phyloP scores from a whole-genome alignment of 371 early-diverging fungal species.

The Parasitella parasitica region DNA sequence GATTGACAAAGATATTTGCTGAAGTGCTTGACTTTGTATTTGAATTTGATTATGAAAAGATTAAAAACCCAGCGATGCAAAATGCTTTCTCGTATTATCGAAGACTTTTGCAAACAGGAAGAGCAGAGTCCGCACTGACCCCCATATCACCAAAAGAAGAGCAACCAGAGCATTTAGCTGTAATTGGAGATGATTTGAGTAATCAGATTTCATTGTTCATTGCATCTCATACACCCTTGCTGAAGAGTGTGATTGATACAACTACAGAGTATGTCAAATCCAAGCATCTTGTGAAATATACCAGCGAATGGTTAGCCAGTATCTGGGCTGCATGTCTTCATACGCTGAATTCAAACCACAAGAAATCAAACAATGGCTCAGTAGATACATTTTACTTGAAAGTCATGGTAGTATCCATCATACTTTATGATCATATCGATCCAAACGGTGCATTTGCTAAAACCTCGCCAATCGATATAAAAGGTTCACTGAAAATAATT shows the following conservation, averaged over 20 bases:
- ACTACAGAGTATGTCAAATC: conserved; percentile 57
- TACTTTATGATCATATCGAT: conserved; percentile 90
- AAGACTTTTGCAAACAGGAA: conserved; percentile 80
- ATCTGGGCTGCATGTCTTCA: conserved; percentile 73
- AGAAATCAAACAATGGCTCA: conserved; percentile 30
- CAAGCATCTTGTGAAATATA: conserved; percentile 44
- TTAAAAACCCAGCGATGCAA: conserved; percentile 88
- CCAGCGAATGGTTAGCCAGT: conserved; percentile 66
- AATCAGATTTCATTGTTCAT: conserved; percentile 94
- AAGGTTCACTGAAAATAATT: conserved; percentile 72
- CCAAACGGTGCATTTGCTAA: conserved; percentile 79
- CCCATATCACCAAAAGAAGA: conserved; percentile 4
- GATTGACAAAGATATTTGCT: conserved; percentile 77
- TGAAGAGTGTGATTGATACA: conserved; percentile 83
- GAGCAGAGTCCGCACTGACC: background rate
- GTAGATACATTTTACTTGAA: conserved; percentile 61
- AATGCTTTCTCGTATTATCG: conserved; percentile 97
- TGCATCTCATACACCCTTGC: conserved; percentile 93
- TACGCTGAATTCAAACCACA: conserved; percentile 52
- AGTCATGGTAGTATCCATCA: conserved; percentile 86
- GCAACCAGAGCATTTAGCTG: conserved; percentile 51
- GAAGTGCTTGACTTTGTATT: conserved; percentile 86
- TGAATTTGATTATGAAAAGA: conserved; percentile 92
- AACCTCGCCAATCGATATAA: conserved; percentile 77
- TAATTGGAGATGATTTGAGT: conserved; percentile 84